phyloP scores from a whole-genome alignment of 2,329 filamentous ascomycete species.

The Pezicula carpinea region DNA sequence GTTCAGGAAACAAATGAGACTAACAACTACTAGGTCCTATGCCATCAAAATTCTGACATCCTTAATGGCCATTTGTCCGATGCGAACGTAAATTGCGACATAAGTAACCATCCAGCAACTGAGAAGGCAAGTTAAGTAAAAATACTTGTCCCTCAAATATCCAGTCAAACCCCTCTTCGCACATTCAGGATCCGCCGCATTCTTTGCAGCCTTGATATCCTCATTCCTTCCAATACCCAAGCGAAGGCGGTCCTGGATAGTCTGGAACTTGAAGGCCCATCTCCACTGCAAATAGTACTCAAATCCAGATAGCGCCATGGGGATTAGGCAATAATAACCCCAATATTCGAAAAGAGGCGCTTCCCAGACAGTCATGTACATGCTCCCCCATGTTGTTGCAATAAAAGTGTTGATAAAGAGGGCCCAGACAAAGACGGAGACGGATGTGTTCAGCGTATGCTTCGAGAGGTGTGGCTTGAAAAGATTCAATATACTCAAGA shows the following conservation, averaged over 20 bases:
- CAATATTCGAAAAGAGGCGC: not conserved
- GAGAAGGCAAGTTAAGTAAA: not conserved
- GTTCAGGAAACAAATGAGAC: too few species aligned
- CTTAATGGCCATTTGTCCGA: not conserved
- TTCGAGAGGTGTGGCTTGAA: not conserved
- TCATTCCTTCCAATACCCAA: not conserved
- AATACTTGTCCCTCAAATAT: slow-evolving; percentile 1
- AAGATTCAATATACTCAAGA: slow-evolving; percentile 1
- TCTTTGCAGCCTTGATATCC: not conserved
- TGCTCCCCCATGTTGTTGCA: not conserved
- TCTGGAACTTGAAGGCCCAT: slow-evolving; percentile 4
- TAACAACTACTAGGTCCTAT: not conserved
- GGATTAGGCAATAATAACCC: slow-evolving; percentile 1
- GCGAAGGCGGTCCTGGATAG: not conserved
- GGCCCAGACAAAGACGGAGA: slow-evolving; percentile 1
- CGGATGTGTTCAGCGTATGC: not conserved
- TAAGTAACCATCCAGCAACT: slow-evolving; percentile 3
- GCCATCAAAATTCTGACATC: not conserved
- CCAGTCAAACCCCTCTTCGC: not conserved
- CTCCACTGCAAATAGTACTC: slow-evolving; percentile 4
- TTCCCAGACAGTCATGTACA: slow-evolving; percentile 2
- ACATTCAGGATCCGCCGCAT: not conserved
- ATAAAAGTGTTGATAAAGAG: slow-evolving; percentile 2
- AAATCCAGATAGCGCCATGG: slow-evolving; percentile 1
- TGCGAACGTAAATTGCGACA: not conserved